Percentiles rank a stretch among this genome's conserved stretches.
These are phyloP conservation scores for Alternaria conjuncta DNA, from an alignment of 2,329 filamentous ascomycete genomes.

Conservation along the genomic window DNA sequence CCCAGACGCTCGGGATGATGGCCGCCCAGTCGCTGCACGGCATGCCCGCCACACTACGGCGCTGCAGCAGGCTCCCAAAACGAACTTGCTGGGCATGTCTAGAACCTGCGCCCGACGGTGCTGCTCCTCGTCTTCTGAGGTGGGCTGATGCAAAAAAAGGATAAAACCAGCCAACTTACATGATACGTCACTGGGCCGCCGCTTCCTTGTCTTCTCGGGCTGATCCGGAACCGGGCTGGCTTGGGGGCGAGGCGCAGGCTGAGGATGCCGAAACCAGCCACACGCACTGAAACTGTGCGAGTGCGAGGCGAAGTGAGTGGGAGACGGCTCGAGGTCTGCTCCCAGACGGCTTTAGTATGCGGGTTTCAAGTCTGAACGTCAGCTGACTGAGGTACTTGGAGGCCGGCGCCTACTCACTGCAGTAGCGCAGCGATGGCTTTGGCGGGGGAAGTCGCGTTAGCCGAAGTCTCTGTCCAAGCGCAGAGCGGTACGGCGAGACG, in stretches of 20 bases:
- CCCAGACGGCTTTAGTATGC: background rate
- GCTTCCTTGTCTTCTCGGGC: conserved; percentile 12
- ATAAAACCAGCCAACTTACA: conserved; percentile 9
- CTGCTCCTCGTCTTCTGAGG: conserved; percentile 2
- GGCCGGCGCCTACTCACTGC: background rate
- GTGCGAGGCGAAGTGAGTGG: background rate
- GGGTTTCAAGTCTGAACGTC: background rate
- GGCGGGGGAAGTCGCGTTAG: conserved; percentile 3
- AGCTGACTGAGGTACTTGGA: conserved; percentile 1
- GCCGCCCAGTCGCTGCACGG: conserved; percentile 20
- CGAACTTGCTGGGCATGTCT: conserved; percentile 8
- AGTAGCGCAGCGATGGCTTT: background rate
- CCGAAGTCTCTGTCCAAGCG: conserved; percentile 1
- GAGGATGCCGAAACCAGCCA: conserved; percentile 11
- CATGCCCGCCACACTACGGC: conserved; percentile 9
- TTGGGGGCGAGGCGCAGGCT: conserved; percentile 7
- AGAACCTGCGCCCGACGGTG: conserved; percentile 13
- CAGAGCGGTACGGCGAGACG: background rate
- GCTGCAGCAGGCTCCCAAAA: conserved; percentile 11
- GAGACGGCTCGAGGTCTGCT: background rate
- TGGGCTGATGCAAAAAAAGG: conserved; percentile 9
- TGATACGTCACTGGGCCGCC: conserved; percentile 19
- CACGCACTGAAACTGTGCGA: conserved; percentile 9
- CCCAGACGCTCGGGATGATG: conserved; percentile 24
- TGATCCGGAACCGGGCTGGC: conserved; percentile 16